Evolutionary conservation across 2,329 filamentous ascomycete genomes (phyloP), one percentile per base, ranked within the genome.

Genomic region (Ophiostoma ulmi): DNA sequence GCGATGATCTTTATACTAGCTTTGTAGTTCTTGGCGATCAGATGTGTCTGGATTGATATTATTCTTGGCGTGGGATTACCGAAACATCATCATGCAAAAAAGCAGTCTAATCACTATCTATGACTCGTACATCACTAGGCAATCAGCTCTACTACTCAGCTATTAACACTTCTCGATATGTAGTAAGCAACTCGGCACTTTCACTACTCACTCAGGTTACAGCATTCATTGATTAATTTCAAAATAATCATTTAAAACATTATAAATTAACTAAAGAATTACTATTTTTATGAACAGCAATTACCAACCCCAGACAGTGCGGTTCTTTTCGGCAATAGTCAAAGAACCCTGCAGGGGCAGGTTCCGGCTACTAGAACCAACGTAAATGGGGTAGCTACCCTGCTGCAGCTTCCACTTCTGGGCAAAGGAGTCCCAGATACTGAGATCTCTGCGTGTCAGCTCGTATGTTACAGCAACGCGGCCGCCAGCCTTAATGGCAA

Each of bases 401-500:
- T 74, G 76, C 70, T 79, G 81, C 67, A 87, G 74, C 35, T 80
- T 80, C 89, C 89, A 91, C 75, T 85, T 85, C 79, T 91, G 88
- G 44, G 81, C 81, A 1, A 77, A 79, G 5, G 85, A 82, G 76
- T 91, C 87, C 90, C 89, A 91, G 39, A 87, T 81, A 77, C 88
- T 91, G 67, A 91, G 75, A 75, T 91, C 89, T 72, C 88, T 83
- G 58, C 89, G 82, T 20, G 83, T 90, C 48, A 91, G 76, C 36
- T 80, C 76, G 70, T 91, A 86, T 0, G 75, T 78, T 0, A 88
- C 79, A 0, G 79, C 82, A 14, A 79, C 78, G n/a, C 78, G 81
- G 71, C 82, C 77, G 0, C 82, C 82, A 6, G 72, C 61, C 58
- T 81, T 79, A 65, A 91, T 73, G 14, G 79, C 80, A 0, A 83